Evolutionary conservation across 2,329 filamentous ascomycete species (phyloP), one percentile per base, ranked within the genome.

Genomic region (Xylariaceae sp.): DNA sequence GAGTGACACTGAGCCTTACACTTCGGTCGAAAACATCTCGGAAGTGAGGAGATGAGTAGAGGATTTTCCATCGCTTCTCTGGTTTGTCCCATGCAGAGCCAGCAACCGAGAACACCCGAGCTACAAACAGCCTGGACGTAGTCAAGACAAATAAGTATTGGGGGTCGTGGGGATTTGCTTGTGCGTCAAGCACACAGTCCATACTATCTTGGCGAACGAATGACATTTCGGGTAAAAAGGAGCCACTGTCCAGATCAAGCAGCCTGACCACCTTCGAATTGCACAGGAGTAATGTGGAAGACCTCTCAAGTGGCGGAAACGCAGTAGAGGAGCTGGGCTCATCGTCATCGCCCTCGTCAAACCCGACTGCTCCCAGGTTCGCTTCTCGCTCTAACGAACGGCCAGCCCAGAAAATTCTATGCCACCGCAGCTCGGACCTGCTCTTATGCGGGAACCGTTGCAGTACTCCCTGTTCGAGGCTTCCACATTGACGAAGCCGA

Each of bases 261-360:
- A 63, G 36, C 34, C 48, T 55, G 28, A 64, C 43, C 11, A 59
- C 33, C 24, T 54, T 55, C 11, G 47, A 47, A 37, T 54, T 62
- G 46, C 50, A 56, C 19, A 65, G 35, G 18, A 65, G 42, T 19
- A 66, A 81, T 54, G 52, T 85, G 76, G 43, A 88, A 56, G 36
- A 88, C 74, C 72, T 73, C 72, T 43, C 67, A 48, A 76, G 69
- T 24, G 51, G 45, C 17, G 54, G 45, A 38, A 53, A 57, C 16
- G 49, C 62, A 52, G 32, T 48, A n/a, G 30, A 32, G 15, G 30
- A 13, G 49, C 11, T 11, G 11, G 22, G 6, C 11, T 26, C 22
- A 31, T 62, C 59, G 8, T 62, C 56, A 28, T 61, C 61, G 6
- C 61, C 59, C 7, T 62, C 56, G 26, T 61, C 61, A 6, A 70